Base-by-base conservation (phyloP, 23 red algal species). In the Gracilaria gracilis region DNA sequence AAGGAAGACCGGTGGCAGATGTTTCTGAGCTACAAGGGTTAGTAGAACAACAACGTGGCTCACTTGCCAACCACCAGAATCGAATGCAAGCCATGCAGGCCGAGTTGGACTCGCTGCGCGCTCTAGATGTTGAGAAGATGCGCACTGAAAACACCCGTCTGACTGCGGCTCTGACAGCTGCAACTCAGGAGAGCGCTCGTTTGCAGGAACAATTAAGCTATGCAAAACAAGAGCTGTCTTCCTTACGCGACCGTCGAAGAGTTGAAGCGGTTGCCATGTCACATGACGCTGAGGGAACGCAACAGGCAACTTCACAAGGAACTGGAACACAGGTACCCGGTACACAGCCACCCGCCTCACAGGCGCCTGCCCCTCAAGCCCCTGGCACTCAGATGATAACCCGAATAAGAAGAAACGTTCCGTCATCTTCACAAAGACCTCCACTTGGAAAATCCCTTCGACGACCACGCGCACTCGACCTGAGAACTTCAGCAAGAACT, bases 41-140 rank as follows among this genome's bases (percentile, higher is more conserved):
- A 25, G 12, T 77, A 28, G 72, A 77, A 31, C 31, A 77, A 28
- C 72, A 77, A 51, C 38, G 72, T 2, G 72, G 72, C 40, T 77
- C 72, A 35, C 72, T 77, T 11, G 72, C 72, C 4, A 77, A 50
- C 42, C 72, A 77, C 42, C 72, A 77, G 20, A 77, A 77, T 20
- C 39, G 72, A 34, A 77, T 77, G n/a, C 72, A 42, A 28, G 46
- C 31, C 8, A 77, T 77, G 72, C 72, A 77, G 46, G 72, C 40
- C 4, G 72, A 77, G 46, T 31, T 77, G 72, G 72, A 77, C 46
- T 77, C 46, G 9, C 25, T 77, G 40, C 72, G 72, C 40, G 72
- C 40, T 77, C 27, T 77, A n/a, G 72, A 77, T 15, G 72, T 77
- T 77, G 72, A 77, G 27, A 77, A 77, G 2, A 77, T 77, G 42